Conservation (phyloP, 2,329 filamentous ascomycete genomes). For the Aspergillus quadricinctus region DNA sequence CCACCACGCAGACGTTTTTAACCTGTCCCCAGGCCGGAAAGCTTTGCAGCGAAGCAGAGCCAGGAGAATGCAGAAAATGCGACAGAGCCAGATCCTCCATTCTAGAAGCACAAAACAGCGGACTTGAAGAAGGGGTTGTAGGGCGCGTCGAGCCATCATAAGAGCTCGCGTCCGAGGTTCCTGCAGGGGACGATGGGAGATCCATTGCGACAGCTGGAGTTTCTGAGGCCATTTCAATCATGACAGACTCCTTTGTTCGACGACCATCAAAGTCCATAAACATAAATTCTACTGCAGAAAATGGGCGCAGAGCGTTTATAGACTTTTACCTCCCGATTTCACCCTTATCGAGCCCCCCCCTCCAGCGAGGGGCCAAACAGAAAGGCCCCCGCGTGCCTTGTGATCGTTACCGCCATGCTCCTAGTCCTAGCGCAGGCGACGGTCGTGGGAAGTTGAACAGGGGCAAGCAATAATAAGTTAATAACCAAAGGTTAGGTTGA, state of each 20-base stretch:
- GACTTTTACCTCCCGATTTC: neutral
- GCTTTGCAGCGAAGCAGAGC: conserved; percentile 1
- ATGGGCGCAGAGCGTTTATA: neutral
- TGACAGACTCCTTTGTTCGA: too few relatives aligned
- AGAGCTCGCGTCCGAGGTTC: conserved; percentile 16
- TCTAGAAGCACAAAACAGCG: conserved; percentile 21
- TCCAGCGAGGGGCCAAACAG: neutral
- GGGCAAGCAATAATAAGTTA: neutral
- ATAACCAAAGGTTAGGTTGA: neutral
- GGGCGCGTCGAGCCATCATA: conserved; percentile 21
- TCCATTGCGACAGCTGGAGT: conserved; percentile 17
- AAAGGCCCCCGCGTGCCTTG: neutral
- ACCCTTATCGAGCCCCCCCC: neutral
- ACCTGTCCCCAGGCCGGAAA: conserved; percentile 10
- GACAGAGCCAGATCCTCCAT: conserved; percentile 17
- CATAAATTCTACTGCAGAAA: neutral
- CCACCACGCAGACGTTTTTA: conserved; percentile 64
- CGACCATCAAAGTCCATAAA: neutral
- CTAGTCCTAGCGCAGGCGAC: neutral
- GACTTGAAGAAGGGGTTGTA: conserved; percentile 26
- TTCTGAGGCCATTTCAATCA: neutral
- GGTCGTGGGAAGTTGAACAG: neutral
- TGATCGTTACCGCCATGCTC: neutral
- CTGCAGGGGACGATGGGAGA: conserved; percentile 14
- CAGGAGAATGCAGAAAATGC: conserved; percentile 9